Base-by-base conservation (phyloP, 179 eudicot species). In the Beta macrorhiza region DNA sequence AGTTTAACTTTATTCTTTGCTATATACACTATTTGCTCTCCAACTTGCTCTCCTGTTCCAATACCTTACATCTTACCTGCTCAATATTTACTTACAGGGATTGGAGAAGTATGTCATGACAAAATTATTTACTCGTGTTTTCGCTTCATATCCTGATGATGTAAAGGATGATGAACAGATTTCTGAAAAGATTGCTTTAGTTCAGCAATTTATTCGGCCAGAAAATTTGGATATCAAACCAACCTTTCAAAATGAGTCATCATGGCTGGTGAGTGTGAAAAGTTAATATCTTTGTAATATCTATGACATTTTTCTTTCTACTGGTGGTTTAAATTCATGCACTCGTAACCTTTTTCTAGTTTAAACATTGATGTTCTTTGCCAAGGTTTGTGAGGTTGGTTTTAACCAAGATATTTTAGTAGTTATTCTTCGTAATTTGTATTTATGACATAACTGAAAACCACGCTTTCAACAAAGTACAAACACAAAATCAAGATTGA, bases 31-130 rank as follows among this genome's bases (percentile, higher is more conserved):
- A 5, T 79, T 1, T 69, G n/a, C 72, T 62, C 59, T 20, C 61
- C 32, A 20, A 55, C 5, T 15, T 57, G 11, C 20, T 63, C 13
- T 58, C 25, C 70, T 79, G 81, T 64, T 75, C 69, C 74, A 57
- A 22, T 74, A 45, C 70, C 19, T 70, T 67, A 57, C 44, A 49
- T 37, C 17, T 11, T 32, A 81, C 81, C 53, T 49, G 52, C 47
- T 7, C 69, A 59, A 25, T 32, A 37, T 74, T 62, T 56, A 51
- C 53, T 77, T 84, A 55, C 92, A 95, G 98, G 98, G 98, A 77
- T 89, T 96, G 82, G 99, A 96, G 88, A 96, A 96, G 84, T 93
- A 96, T 80, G 94, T 96, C 77, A 93, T 96, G 99, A 93, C 98
- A 81, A 96, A 96, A 86, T 84, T 96, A 85, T 93, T 88, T 82